Percentiles rank a stretch among this genome's conserved stretches.
phyloP scores from a whole-genome alignment of 352 stramenopile species.

The Phytophthora sansomeana region DNA sequence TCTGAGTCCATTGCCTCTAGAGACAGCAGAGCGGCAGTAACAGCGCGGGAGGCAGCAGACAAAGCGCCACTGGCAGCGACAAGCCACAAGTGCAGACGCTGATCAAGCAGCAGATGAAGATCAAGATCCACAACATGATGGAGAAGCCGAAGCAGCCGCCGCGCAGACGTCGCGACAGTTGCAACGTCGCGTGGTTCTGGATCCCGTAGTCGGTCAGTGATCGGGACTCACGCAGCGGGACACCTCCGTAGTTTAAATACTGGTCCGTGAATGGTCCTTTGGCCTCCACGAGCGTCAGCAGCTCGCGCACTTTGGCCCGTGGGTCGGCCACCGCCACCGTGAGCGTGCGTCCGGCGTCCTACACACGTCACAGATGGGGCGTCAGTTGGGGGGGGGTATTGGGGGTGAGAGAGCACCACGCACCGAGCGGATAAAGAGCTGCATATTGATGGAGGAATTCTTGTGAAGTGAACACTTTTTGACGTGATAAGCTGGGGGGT shows the following conservation, averaged over 20 bases:
- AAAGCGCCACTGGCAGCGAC: constrained; percentile 64
- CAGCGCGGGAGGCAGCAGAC: constrained; percentile 65
- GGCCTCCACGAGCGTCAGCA: constrained; percentile 44
- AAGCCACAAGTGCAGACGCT: constrained; percentile 81
- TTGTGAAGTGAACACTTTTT: no score
- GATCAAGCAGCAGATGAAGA: constrained; percentile 76
- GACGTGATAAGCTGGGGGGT: no score
- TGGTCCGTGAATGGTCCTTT: constrained; percentile 22
- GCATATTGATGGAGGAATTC: constrained; percentile 38
- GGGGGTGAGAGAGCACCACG: background rate
- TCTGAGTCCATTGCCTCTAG: constrained; percentile 25
- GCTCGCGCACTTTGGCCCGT: constrained; percentile 44
- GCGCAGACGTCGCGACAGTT: constrained; percentile 48
- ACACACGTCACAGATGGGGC: constrained; percentile 5
- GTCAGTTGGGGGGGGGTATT: background rate
- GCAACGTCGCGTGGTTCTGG: constrained; percentile 71
- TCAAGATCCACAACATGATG: constrained; percentile 80
- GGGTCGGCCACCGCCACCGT: constrained; percentile 41
- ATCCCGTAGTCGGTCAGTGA: constrained; percentile 71
- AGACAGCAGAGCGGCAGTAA: constrained; percentile 78
- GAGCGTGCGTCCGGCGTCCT: constrained; percentile 54
- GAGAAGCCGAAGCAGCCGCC: constrained; percentile 80
- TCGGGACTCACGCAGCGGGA: constrained; percentile 57
- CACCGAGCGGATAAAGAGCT: constrained; percentile 78
- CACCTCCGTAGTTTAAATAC: constrained; percentile 71